A percentile compares a stretch with the other conserved stretches of the same genome.
Evolutionary conservation across 225 moss, liverwort and hornwort genomes (phyloP).

Genomic region (Polytrichum formosum): DNA sequence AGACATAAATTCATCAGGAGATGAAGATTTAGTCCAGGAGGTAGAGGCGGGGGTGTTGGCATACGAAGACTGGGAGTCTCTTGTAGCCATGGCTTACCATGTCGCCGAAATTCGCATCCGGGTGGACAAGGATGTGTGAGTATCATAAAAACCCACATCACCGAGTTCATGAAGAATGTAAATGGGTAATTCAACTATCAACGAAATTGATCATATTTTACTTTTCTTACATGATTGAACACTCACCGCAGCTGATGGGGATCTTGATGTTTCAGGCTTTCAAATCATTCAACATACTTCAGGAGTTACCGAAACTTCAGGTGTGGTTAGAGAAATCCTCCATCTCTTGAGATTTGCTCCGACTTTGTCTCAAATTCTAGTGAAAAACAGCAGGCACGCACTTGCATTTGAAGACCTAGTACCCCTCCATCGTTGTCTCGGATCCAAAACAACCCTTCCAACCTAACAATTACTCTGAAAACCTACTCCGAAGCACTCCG

Average conservation of each 20-base stretch:
- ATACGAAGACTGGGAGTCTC: constrained; percentile 22
- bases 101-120: constrained; percentile 11
- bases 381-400: not conserved
- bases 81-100: constrained; percentile 12
- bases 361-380: too few relatives aligned
- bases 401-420: too few relatives aligned
- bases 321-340: not conserved
- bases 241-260: not conserved
- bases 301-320: constrained; percentile 27
- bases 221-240: too few relatives aligned
- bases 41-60: constrained; percentile 24
- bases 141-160: not conserved
- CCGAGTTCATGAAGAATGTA: not conserved
- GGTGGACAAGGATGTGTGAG: constrained; percentile 27
- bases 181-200: not conserved
- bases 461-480: too few relatives aligned
- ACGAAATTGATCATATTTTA: not conserved
- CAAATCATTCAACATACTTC: constrained; percentile 34
- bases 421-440: too few relatives aligned
- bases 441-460: too few relatives aligned
- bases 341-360: too few relatives aligned
- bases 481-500: too few relatives aligned
- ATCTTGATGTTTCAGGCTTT: constrained; percentile 13
- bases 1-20: not conserved
- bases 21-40: not conserved